A percentile compares a stretch with the other conserved stretches of the same genome.
Conservation (phyloP, 441 rosid genomes). For the Eruca vesicaria region DNA sequence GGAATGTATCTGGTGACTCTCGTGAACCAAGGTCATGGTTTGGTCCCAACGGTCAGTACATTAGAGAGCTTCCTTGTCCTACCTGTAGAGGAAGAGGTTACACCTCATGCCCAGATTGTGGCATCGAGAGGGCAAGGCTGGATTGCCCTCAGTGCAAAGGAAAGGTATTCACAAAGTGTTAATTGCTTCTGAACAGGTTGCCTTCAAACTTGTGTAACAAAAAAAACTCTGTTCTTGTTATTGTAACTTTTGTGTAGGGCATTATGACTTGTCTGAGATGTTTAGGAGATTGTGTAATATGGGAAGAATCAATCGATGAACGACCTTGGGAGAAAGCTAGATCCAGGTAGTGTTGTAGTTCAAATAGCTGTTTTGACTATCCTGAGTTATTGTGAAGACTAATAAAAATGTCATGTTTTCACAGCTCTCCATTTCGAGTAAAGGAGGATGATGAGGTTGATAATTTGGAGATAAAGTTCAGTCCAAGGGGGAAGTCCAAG, state of each 20-base stretch:
- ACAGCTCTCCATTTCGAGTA: constrained; percentile 85
- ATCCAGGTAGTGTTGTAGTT: constrained; percentile 53
- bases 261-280: constrained; percentile 78
- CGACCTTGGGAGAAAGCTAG: constrained; percentile 95
- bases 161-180: constrained; percentile 49
- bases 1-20: constrained; percentile 44
- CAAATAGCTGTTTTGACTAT: not conserved
- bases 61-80: constrained; percentile 91
- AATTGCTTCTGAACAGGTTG: not conserved
- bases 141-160: constrained; percentile 81
- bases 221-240: not conserved
- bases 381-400: constrained; percentile 2
- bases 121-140: constrained; percentile 66
- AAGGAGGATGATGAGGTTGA: constrained; percentile 96
- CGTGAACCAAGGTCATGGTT: constrained; percentile 83
- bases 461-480: constrained; percentile 77
- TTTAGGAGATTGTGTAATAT: constrained; percentile 87
- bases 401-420: not conserved
- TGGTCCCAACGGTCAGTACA: constrained; percentile 93
- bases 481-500: constrained; percentile 65
- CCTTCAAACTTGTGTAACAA: not conserved
- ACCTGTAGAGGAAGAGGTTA: constrained; percentile 95
- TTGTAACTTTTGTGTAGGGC: constrained; percentile 50
- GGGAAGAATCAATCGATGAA: constrained; percentile 97
- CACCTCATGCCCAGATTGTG: constrained; percentile 80